Conservation (phyloP, 2,329 filamentous ascomycete genomes). For the Cryphonectria parasitica region DNA sequence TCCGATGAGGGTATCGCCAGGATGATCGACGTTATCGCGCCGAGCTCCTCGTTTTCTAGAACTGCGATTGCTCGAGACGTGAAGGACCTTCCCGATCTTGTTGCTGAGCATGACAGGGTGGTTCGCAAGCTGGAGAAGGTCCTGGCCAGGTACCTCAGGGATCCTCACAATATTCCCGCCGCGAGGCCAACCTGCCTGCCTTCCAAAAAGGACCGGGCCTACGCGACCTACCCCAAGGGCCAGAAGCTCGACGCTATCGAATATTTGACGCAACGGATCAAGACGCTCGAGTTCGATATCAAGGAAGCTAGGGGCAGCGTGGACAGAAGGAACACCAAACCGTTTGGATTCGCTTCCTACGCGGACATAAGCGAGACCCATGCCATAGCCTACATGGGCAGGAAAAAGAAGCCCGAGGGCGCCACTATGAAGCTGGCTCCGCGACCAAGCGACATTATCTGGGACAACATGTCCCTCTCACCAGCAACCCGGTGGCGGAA, state of each 20-base stretch:
- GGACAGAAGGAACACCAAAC: slow-evolving; percentile 84
- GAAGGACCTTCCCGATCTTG: slow-evolving; percentile 83
- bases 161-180: slow-evolving; percentile 78
- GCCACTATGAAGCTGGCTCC: slow-evolving; percentile 80
- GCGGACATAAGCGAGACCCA: slow-evolving; percentile 87
- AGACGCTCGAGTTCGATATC: slow-evolving; percentile 80
- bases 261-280: slow-evolving; percentile 85
- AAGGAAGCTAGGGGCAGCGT: slow-evolving; percentile 80
- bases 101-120: slow-evolving; percentile 78
- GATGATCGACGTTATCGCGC: slow-evolving; percentile 79
- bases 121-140: slow-evolving; percentile 84
- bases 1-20: slow-evolving; percentile 87
- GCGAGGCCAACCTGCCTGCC: slow-evolving; percentile 79
- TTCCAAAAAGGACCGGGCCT: slow-evolving; percentile 76
- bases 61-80: slow-evolving; percentile 89
- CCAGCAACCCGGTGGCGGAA: slow-evolving; percentile 71
- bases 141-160: slow-evolving; percentile 86
- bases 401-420: slow-evolving; percentile 79
- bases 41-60: slow-evolving; percentile 76
- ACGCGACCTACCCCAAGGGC: slow-evolving; percentile 64
- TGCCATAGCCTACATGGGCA: slow-evolving; percentile 78
- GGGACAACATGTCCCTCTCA: slow-evolving; percentile 84
- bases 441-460: slow-evolving; percentile 89
- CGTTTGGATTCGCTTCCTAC: slow-evolving; percentile 95
- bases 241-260: slow-evolving; percentile 93